Evolutionary conservation across 805 yeast genomes (phyloP).

Genomic region (Naumovozyma dairenensis): DNA sequence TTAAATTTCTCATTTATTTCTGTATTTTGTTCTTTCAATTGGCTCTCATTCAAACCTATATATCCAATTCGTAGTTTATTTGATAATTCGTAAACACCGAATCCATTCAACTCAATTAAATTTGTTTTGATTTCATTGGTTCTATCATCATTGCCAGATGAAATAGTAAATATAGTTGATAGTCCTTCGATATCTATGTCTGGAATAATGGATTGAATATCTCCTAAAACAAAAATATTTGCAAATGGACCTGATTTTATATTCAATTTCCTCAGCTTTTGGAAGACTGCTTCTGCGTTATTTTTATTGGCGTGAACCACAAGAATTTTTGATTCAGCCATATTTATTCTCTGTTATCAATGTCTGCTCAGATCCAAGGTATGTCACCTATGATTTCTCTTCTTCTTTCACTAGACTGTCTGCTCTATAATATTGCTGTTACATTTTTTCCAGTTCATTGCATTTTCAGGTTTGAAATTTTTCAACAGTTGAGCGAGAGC

Average conservation of each 20-base stretch:
- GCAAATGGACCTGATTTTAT: constrained; percentile 60
- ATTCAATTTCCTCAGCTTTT: constrained; percentile 41
- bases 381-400: too few species aligned
- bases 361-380: not conserved
- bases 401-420: too few species aligned
- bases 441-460: too few species aligned
- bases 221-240: constrained; percentile 44
- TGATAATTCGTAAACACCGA: constrained; percentile 32
- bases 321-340: constrained; percentile 5
- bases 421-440: too few species aligned
- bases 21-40: constrained; percentile 17
- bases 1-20: constrained; percentile 15
- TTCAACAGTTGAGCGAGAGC: too few species aligned
- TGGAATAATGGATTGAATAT: constrained; percentile 15
- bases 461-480: too few species aligned
- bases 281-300: constrained; percentile 26
- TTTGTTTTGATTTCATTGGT: constrained; percentile 10
- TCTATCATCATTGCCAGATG: constrained; percentile 3
- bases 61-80: constrained; percentile 43
- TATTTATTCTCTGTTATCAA: not conserved
- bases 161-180: constrained; percentile 8
- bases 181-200: constrained; percentile 13
- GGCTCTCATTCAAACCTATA: constrained; percentile 26
- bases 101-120: constrained; percentile 27
- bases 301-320: constrained; percentile 13